These are phyloP conservation scores for Stylosanthes scabra DNA, from an alignment of 331 rosid species.

Conservation along the genomic window DNA sequence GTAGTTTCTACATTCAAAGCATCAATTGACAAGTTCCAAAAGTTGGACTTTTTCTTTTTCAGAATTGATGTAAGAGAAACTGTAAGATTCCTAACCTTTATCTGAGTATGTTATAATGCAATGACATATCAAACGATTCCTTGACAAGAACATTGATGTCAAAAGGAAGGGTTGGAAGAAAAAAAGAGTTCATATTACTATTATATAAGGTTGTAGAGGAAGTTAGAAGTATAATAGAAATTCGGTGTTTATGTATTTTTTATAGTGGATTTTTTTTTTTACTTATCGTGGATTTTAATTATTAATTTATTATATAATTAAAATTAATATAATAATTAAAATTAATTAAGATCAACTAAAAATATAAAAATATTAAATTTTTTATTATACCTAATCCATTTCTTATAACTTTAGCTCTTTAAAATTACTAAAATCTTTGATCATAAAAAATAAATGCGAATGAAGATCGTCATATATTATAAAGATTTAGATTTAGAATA, in stretches of 20 bases:
- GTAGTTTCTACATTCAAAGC: neutral
- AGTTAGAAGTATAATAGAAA: too few species aligned
- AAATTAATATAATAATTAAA: too few species aligned
- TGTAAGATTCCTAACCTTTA: slow-evolving; percentile 24
- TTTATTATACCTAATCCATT: too few species aligned
- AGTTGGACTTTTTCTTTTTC: slow-evolving; percentile 18
- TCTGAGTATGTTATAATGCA: slow-evolving; percentile 14
- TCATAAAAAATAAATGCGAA: neutral
- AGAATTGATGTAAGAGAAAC: slow-evolving; percentile 30
- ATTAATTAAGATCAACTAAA: too few species aligned
- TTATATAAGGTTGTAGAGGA: too few species aligned
- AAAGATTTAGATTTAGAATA: too few species aligned
- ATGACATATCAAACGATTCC: slow-evolving; percentile 37
- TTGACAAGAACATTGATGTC: slow-evolving; percentile 12
- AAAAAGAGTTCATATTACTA: neutral
- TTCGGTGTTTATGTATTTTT: too few species aligned
- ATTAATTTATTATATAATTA: too few species aligned
- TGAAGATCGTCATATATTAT: too few species aligned
- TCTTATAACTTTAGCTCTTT: neutral
- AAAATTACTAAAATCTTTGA: neutral
- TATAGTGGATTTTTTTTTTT: too few species aligned
- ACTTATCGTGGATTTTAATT: too few species aligned
- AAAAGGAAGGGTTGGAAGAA: neutral
- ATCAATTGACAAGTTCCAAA: neutral
- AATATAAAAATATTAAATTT: too few species aligned